Evolutionary conservation across 2,329 filamentous ascomycete species (phyloP).

Genomic region (Cryphonectria naterciae): DNA sequence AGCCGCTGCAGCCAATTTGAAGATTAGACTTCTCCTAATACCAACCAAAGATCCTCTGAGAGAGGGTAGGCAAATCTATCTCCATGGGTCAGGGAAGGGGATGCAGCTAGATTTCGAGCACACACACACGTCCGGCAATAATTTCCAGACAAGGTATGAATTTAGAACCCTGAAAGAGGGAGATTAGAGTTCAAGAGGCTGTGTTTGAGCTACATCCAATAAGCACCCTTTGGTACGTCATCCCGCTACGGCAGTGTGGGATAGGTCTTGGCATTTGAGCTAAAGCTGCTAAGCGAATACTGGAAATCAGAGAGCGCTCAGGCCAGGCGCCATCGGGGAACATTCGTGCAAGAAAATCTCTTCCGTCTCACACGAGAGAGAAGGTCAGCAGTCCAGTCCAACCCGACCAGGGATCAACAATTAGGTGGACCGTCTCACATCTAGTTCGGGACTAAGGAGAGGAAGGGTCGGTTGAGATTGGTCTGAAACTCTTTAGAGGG

Average conservation of each 20-base stretch:
- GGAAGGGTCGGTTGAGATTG: not conserved
- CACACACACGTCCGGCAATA: not conserved
- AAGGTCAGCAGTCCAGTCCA: not conserved
- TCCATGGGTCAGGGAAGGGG: not conserved
- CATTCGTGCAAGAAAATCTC: not conserved
- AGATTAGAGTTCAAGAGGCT: not conserved
- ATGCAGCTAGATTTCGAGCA: not conserved
- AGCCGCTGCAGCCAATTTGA: too few relatives aligned
- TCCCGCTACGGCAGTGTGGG: constrained; percentile 7
- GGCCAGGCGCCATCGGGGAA: not conserved
- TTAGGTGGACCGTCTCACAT: not conserved
- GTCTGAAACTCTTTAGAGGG: not conserved
- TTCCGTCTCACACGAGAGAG: not conserved
- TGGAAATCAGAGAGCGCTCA: not conserved
- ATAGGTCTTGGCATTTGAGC: constrained; percentile 11
- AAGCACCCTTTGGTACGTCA: not conserved
- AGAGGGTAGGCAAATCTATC: not conserved
- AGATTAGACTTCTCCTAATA: too few relatives aligned
- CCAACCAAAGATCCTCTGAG: too few relatives aligned
- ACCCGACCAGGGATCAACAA: not conserved
- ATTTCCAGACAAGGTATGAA: not conserved
- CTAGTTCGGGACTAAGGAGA: not conserved
- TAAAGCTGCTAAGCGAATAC: constrained; percentile 2
- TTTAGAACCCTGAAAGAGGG: not conserved
- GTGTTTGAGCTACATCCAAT: not conserved